Percentiles rank a stretch among this genome's conserved stretches.
Conservation (phyloP, 2,329 filamentous ascomycete genomes). For the Nannizziopsis barbatae region DNA sequence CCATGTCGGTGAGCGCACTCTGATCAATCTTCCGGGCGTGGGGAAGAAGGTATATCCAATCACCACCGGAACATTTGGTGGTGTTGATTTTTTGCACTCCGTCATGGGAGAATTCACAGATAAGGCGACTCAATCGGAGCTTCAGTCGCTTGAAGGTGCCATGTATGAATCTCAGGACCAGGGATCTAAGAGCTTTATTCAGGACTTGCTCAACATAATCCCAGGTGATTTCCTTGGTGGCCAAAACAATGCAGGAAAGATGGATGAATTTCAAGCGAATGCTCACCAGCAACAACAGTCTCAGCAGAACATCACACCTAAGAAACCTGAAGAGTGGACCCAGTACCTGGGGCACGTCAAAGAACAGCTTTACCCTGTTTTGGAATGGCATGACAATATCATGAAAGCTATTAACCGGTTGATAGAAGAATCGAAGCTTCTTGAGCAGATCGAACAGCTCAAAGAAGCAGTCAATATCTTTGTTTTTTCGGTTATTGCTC, state of each 20-base stretch:
- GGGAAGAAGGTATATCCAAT: slow-evolving; percentile 61
- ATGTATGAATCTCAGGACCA: slow-evolving; percentile 53
- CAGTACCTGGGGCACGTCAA: slow-evolving; percentile 62
- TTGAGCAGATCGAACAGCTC: slow-evolving; percentile 73
- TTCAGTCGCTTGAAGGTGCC: slow-evolving; percentile 77
- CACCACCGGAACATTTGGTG: slow-evolving; percentile 85
- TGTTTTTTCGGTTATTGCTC: slow-evolving; percentile 82
- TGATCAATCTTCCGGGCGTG: slow-evolving; percentile 57
- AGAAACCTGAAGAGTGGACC: slow-evolving; percentile 74
- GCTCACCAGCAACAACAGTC: slow-evolving; percentile 63
- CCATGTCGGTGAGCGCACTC: slow-evolving; percentile 68
- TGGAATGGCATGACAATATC: slow-evolving; percentile 82
- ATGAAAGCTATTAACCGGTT: slow-evolving; percentile 67
- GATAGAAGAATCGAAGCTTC: slow-evolving; percentile 72
- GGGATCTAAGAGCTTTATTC: slow-evolving; percentile 60
- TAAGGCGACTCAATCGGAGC: slow-evolving; percentile 82
- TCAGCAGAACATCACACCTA: slow-evolving; percentile 56
- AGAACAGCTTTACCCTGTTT: slow-evolving; percentile 73
- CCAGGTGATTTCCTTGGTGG: slow-evolving; percentile 69
- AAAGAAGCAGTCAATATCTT: slow-evolving; percentile 81
- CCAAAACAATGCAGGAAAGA: slow-evolving; percentile 51
- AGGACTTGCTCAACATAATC: slow-evolving; percentile 69
- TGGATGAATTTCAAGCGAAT: slow-evolving; percentile 68
- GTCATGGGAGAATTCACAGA: slow-evolving; percentile 71
- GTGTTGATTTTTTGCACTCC: slow-evolving; percentile 86